A percentile compares a stretch with the other conserved stretches of the same genome.
These are phyloP conservation scores for barrel medic (Medicago truncatula) DNA, from an alignment of 306 rosid genomes.

Conservation along the genomic window DNA sequence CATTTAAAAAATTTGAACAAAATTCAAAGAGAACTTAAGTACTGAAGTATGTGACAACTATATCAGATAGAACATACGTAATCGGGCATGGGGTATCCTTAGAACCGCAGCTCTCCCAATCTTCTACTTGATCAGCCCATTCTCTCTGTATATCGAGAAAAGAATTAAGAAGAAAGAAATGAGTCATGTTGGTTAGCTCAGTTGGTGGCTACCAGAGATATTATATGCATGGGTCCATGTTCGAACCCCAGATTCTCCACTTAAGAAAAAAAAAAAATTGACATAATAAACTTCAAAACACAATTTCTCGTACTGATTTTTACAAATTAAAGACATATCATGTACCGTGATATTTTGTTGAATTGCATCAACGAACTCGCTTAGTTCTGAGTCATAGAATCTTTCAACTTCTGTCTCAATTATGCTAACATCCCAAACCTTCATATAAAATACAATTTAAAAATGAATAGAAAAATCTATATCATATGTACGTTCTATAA, in stretches of 20 bases:
- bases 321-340: background rate
- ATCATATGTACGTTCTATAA: background rate
- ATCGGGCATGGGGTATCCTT: constrained; percentile 63
- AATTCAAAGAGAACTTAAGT: too few relatives aligned
- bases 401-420: constrained; percentile 73
- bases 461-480: background rate
- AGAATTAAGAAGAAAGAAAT: too few relatives aligned
- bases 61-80: constrained; percentile 47
- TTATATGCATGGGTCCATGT: too few relatives aligned
- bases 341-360: constrained; percentile 73
- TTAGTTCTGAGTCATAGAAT: constrained; percentile 54
- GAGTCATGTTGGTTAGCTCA: too few relatives aligned
- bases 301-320: background rate
- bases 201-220: too few relatives aligned
- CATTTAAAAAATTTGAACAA: too few relatives aligned
- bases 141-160: constrained; percentile 51
- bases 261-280: background rate
- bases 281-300: background rate
- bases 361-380: constrained; percentile 55
- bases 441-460: constrained; percentile 6
- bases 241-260: too few relatives aligned
- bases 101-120: constrained; percentile 72
- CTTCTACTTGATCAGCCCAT: constrained; percentile 69
- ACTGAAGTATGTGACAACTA: too few relatives aligned
- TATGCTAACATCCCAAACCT: constrained; percentile 86